phyloP scores from a whole-genome alignment of 495 filamentous ascomycete genomes.

The Talaromyces adpressus region DNA sequence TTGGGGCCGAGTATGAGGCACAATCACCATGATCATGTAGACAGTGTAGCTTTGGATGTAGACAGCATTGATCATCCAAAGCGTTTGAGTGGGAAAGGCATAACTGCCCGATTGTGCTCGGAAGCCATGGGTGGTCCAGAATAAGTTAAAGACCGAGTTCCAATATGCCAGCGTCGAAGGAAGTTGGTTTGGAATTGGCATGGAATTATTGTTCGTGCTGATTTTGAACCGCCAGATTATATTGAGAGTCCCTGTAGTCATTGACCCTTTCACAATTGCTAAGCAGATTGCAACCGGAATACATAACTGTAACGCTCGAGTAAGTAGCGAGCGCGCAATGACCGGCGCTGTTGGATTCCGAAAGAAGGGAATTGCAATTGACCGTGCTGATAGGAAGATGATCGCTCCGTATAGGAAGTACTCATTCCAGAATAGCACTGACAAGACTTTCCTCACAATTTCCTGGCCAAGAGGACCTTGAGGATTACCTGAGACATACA shows the following conservation, averaged over 20 bases:
- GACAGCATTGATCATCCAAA: constrained; percentile 26
- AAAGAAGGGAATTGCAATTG: constrained; percentile 26
- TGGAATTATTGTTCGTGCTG: constrained; percentile 18
- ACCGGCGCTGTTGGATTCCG: constrained; percentile 17
- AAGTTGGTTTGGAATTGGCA: constrained; percentile 14
- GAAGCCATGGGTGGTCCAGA: constrained; percentile 23
- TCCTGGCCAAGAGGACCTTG: constrained; percentile 17
- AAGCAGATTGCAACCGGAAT: constrained; percentile 25
- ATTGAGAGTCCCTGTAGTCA: constrained; percentile 14
- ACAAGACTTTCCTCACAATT: constrained; percentile 24
- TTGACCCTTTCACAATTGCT: constrained; percentile 7
- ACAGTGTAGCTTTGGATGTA: constrained; percentile 31
- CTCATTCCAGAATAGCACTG: constrained; percentile 30
- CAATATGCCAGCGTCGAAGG: constrained; percentile 25
- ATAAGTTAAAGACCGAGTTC: constrained; percentile 30
- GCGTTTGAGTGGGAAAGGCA: constrained; percentile 24
- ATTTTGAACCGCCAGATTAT: constrained; percentile 15
- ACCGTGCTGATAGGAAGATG: constrained; percentile 28
- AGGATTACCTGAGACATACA: constrained; percentile 13
- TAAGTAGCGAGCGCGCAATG: constrained; percentile 27
- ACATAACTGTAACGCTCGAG: constrained; percentile 33
- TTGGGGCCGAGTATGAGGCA: constrained; percentile 22
- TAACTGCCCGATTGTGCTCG: constrained; percentile 19
- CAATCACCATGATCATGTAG: constrained; percentile 29
- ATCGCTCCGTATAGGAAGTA: constrained; percentile 26